Base-by-base conservation (phyloP, 2,329 filamentous ascomycete genomes). In the Penicillium sp. region DNA sequence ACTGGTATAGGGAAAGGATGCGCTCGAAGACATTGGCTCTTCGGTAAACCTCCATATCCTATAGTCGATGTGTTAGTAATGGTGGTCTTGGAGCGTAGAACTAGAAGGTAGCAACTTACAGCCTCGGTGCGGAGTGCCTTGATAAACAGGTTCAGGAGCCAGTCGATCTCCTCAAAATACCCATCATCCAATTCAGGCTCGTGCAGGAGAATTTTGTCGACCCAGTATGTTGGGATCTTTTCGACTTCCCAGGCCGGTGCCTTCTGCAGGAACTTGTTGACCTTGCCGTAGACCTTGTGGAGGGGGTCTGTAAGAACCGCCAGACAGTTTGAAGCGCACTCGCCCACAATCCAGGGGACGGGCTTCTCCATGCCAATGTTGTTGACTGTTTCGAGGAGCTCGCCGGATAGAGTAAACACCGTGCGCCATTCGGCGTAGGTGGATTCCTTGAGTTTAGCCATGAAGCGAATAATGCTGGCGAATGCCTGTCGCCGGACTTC, bases 231-330 rank as follows among this genome's bases (percentile, higher is more conserved):
- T 1, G 82, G 78, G 6, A 86, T 70, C 44, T 81, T 81, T 29
- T 72, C 72, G 12, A 80, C 68, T 13, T 86, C 80, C 93, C 93
- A 97, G 25, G 80, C 73, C 0, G 93, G 92, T 0, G 86, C 83
- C 49, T 86, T 86, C 23, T 90, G 90, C 35, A 97, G 82, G 70
- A 92, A 97, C 6, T 81, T 79, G 76, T 96, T 96, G 73, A 94
- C 77, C 69, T 96, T 96, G 55, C 86, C 84, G 70, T 96, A 97
- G 37, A 97, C 82, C 57, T 84, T 84, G 68, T 96, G 90, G 16
- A 91, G 80, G 0, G 93, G 93, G 58, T 90, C 86, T 23, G 80
- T 82, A 44, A 96, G 75, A 16, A 96, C 84, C 1, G 82, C 76
- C 8, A 96, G 79, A 1, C 86, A 85, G 60, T 85, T 84, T 45